Evolutionary conservation across 2,329 filamentous ascomycete genomes (phyloP).

Genomic region (Akanthomyces muscarius): DNA sequence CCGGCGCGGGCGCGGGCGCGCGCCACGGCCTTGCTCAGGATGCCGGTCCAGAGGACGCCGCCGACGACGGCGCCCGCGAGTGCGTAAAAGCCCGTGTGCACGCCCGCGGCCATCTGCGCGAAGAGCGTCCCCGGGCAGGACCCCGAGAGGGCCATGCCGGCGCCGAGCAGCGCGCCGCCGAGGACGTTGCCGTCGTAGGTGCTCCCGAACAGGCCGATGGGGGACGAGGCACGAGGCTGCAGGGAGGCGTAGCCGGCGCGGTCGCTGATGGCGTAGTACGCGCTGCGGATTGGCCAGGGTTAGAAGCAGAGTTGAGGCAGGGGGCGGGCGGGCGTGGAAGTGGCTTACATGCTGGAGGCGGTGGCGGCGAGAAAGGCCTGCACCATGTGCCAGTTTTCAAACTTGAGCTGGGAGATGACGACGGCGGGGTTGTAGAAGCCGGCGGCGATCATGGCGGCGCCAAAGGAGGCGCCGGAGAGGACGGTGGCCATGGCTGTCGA

Average conservation of each 20-base stretch:
- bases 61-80: slow-evolving; percentile 53
- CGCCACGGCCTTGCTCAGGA: slow-evolving; percentile 36
- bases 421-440: slow-evolving; percentile 58
- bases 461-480: slow-evolving; percentile 55
- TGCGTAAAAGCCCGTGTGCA: slow-evolving; percentile 48
- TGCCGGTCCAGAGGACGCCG: slow-evolving; percentile 49
- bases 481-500: slow-evolving; percentile 29
- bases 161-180: slow-evolving; percentile 57
- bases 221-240: slow-evolving; percentile 45
- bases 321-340: not conserved
- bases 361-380: slow-evolving; percentile 61
- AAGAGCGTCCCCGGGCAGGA: slow-evolving; percentile 64
- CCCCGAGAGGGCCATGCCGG: slow-evolving; percentile 63
- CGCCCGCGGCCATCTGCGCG: slow-evolving; percentile 53
- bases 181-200: slow-evolving; percentile 61
- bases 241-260: slow-evolving; percentile 36
- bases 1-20: slow-evolving; percentile 25
- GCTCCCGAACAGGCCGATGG: slow-evolving; percentile 50
- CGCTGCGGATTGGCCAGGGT: slow-evolving; percentile 26
- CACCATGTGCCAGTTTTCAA: slow-evolving; percentile 62
- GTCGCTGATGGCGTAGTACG: slow-evolving; percentile 44
- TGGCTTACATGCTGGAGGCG: slow-evolving; percentile 56
- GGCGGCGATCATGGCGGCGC: slow-evolving; percentile 55
- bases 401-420: slow-evolving; percentile 57
- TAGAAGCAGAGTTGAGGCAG: not conserved